Evolutionary conservation across 129 eudicot genomes (phyloP), one percentile per base, ranked within the genome.

Genomic region (Glebionis coronaria): DNA sequence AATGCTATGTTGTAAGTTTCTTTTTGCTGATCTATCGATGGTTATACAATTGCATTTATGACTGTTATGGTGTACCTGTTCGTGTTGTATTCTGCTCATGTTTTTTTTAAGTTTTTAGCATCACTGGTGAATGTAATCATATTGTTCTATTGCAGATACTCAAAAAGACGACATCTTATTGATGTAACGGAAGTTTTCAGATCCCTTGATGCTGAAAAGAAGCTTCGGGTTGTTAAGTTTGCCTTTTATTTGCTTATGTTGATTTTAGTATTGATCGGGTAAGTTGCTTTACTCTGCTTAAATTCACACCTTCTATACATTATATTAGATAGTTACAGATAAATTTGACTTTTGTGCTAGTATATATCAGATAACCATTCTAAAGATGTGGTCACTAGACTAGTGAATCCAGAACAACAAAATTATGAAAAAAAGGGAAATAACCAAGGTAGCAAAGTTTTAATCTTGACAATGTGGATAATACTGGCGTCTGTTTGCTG

Each of bases 161-260:
- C 77, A 20, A 82, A 84, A 73, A 65, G 73, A 14, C 76, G 74
- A 62, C 97, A 90, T 84, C 95, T 90, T 60, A 76, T 90, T 80
- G 97, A 90, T 71, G 95, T 90, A 47, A 90, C 97, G 11, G 97
- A 90, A 76, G 90, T 84, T 19, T 90, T 86, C 52, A 80, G 84
- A 80, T 64, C 57, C 44, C 67, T 90, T 12, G 74, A 73, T 71
- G 73, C 79, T 70, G 97, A 90, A 74, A 90, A 86, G 80, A 90
- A 84, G 83, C 72, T 62, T 54, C 84, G 97, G 53, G 40, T 90
- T 67, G 54, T 73, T 61, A 90, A 84, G 83, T 83, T 90, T 12
- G 85, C 73, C 3, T 76, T 86, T 56, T 87, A 90, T 68, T 67
- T 90, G 59, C 9, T 84, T 53, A 79, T 86, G 68, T 90, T 90